Evolutionary conservation across 2,329 filamentous ascomycete genomes (phyloP), one percentile per base, ranked within the genome.

Genomic region (Cladosporium sp.): DNA sequence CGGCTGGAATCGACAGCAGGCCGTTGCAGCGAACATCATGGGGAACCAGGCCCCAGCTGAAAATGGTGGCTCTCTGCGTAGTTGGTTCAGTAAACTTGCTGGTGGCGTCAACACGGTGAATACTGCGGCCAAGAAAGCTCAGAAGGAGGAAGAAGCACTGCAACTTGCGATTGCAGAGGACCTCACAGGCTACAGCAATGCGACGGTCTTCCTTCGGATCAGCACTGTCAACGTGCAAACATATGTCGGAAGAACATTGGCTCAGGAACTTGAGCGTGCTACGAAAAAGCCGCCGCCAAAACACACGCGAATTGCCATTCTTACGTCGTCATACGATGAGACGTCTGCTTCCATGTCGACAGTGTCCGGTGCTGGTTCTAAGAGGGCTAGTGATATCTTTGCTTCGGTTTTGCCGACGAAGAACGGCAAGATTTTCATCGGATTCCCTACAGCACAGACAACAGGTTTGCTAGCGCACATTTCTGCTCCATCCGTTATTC

Each of bases 231-330:
- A 87, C 55, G 88, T 98, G 36, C 86, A 88, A 71, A 96, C 93
- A 0, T 91, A 86, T 57, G 88, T 97, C 0, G 83, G 86, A 24
- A 80, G 86, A 34, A 87, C 84, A 47, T 92, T 98, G 72, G 88
- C 92, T 2, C 85, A 89, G 1, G 96, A 99, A 76, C 86, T 99
- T 12, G 93, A 98, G 80, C 88, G 96, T 68, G 95, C 96, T 18
- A 99, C 96, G 0, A 97, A 98, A 80, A 99, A 99, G 75, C 92
- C 93, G 2, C 95, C 96, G 0, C 95, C 95, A 0, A 97, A 92
- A 76, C 86, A 86, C 12, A 96, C 95, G 0, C 92, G 88, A 61
- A 86, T 99, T 30, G 90, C 94, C 7, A 91, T 98, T 38, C 80
- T 99, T 59, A 97, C 93, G 0, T 93, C 94, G 21, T 96, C 94